Evolutionary conservation across 768 basidiomycete genomes (phyloP).

Genomic region (Mycena metata): DNA sequence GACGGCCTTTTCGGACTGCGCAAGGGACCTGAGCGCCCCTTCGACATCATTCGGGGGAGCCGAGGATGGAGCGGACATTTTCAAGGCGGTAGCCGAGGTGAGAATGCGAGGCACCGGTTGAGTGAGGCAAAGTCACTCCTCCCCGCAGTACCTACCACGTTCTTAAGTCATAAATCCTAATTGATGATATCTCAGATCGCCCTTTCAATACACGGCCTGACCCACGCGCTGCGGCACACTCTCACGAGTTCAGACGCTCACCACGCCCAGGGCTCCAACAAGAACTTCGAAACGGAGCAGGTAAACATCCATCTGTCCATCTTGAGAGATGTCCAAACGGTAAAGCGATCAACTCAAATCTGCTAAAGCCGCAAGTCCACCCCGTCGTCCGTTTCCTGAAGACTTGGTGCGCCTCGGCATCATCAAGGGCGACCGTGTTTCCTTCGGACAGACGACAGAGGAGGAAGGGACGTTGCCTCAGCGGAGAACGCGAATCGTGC

Average conservation of each 20-base stretch:
- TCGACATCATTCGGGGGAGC: conserved; percentile 24
- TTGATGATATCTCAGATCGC: conserved; percentile 19
- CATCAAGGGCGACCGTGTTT: no score
- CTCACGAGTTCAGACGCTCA: conserved; percentile 22
- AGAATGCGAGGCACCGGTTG: conserved; percentile 19
- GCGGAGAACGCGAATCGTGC: no score
- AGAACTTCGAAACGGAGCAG: conserved; percentile 5
- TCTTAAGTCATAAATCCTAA: conserved; percentile 22
- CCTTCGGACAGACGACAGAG: no score
- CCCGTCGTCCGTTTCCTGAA: no score
- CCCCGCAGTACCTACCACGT: conserved; percentile 20
- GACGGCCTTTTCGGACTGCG: conserved; percentile 24
- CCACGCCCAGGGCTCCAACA: conserved; percentile 14
- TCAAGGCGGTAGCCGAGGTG: conserved; percentile 20
- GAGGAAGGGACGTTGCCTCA: no score
- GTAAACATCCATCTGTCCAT: conserved; percentile 23
- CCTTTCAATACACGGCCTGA: conserved; percentile 18
- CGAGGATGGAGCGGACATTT: conserved; percentile 20
- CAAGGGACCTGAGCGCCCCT: conserved; percentile 19
- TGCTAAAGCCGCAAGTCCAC: no score
- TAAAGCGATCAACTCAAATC: no score
- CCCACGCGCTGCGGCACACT: conserved; percentile 20
- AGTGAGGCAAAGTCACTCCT: conserved; percentile 18
- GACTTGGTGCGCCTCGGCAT: no score
- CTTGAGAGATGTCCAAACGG: conserved; percentile 1